Percentiles rank a stretch among this genome's conserved stretches.
phyloP scores from a whole-genome alignment of 1,139 yeast species.

The Candida sp. region DNA sequence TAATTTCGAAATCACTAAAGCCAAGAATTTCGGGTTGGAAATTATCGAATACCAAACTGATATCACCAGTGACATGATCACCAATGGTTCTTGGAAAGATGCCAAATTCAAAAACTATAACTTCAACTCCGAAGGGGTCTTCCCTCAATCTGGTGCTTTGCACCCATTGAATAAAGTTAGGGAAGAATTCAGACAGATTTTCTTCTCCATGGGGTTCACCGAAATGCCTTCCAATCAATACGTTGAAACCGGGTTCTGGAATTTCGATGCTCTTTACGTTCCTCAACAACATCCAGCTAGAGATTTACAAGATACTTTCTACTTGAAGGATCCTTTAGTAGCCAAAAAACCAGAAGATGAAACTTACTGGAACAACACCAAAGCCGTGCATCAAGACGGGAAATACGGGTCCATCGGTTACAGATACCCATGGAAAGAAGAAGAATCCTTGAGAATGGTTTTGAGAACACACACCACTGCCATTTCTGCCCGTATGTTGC shows the following conservation, averaged over 20 bases:
- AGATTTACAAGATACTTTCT: constrained; percentile 97
- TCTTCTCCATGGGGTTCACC: constrained; percentile 96
- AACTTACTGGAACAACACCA: constrained; percentile 72
- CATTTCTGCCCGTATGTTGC: constrained; percentile 83
- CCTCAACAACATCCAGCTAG: constrained; percentile 99
- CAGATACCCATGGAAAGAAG: constrained; percentile 95
- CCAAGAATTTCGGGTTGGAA: constrained; percentile 77
- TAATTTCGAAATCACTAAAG: constrained; percentile 76
- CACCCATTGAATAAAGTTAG: constrained; percentile 97
- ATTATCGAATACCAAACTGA: constrained; percentile 88
- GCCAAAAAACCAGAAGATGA: constrained; percentile 83
- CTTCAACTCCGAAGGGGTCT: constrained; percentile 91
- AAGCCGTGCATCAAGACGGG: constrained; percentile 84
- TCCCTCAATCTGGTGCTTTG: constrained; percentile 85
- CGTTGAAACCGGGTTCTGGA: constrained; percentile 99
- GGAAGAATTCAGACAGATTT: constrained; percentile 96
- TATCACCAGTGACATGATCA: constrained; percentile 88
- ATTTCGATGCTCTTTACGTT: constrained; percentile 91
- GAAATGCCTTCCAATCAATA: constrained; percentile 99
- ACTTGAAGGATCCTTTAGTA: constrained; percentile 83
- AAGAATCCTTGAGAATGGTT: constrained; percentile 87
- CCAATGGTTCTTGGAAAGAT: constrained; percentile 75
- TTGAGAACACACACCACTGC: constrained; percentile 98
- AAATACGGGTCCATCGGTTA: constrained; percentile 95
- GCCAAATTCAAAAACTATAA: constrained; percentile 92